phyloP scores from a whole-genome alignment of 805 yeast species.

The Metschnikowia arizonensis region DNA sequence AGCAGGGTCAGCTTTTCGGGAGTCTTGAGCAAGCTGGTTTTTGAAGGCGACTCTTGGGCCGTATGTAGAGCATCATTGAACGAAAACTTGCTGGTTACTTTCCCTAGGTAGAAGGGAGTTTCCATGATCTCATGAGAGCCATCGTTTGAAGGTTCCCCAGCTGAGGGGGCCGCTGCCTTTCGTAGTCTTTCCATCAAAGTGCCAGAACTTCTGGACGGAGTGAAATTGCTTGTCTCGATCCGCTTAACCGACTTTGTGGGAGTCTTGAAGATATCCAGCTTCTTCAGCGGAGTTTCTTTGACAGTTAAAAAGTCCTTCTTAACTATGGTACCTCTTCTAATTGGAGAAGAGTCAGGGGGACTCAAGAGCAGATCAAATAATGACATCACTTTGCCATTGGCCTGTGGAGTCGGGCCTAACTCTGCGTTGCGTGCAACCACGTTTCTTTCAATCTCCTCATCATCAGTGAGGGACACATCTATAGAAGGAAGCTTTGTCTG shows the following conservation, averaged over 20 bases:
- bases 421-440: constrained; percentile 29
- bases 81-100: constrained; percentile 14
- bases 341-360: constrained; percentile 43
- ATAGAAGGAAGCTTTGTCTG: constrained; percentile 1
- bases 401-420: constrained; percentile 85
- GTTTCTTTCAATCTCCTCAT: constrained; percentile 12
- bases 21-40: constrained; percentile 6
- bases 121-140: constrained; percentile 1
- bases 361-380: constrained; percentile 56
- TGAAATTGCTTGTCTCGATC: constrained; percentile 14
- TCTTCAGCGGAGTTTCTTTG: constrained; percentile 8
- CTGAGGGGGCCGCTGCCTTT: constrained; percentile 12
- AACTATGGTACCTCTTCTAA: constrained; percentile 15
- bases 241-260: constrained; percentile 27
- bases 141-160: neutral
- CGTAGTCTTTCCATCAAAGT: constrained; percentile 10
- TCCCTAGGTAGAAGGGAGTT: constrained; percentile 18
- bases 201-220: constrained; percentile 14
- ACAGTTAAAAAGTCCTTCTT: neutral
- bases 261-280: constrained; percentile 27
- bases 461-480: constrained; percentile 13
- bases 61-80: constrained; percentile 7
- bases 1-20: constrained; percentile 14
- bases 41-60: constrained; percentile 2
- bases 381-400: constrained; percentile 70